Base-by-base conservation (phyloP, 2,329 filamentous ascomycete species). In the Pseudocercospora cruenta region DNA sequence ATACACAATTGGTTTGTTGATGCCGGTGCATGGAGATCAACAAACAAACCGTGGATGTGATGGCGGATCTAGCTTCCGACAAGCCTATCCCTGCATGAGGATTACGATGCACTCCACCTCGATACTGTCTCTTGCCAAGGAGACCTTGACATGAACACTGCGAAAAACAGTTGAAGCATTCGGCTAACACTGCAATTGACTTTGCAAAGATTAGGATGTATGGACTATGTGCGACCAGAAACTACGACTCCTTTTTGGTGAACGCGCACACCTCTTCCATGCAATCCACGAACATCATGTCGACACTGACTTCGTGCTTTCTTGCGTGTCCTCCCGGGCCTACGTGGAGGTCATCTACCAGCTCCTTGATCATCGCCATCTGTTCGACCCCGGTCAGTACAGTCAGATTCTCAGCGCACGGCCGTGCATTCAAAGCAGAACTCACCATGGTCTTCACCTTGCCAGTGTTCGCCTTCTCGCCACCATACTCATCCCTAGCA, bases 331-430 rank as follows among this genome's bases (percentile, higher is more conserved):
- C 54, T 4, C 63, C 64, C 16, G 67, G 54, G 7, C 22, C 66
- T n/a, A 67, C 64, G 59, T 69, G 70, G 53, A 74, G 53, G 60
- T 74, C 72, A 33, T 72, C 71, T 4, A 73, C 43, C 67, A 74
- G 53, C 63, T 73, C 68, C 62, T 71, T 72, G 47, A 73, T 67
- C 60, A 71, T 62, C 24, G 67, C 64, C 65, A 74, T 68, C 39
- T 55, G 49, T 26, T 10, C 1, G 14, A 55, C 12, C 47, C 26
- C 26, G 7, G 26, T 49, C 45, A 61, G 39, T 33, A 31, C 24
- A 43, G 39, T n/a, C 39, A 43, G 39, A 19, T 43, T 43, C 16
- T 43, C 39, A 7, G 19, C 39, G 39, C 39, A n/a, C 14, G 36
- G 36, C 36, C 16, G 14, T 39, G 14, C 14, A 43, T 19, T 22